phyloP scores from a whole-genome alignment of 2,329 filamentous ascomycete genomes.

The Alternaria sp. region DNA sequence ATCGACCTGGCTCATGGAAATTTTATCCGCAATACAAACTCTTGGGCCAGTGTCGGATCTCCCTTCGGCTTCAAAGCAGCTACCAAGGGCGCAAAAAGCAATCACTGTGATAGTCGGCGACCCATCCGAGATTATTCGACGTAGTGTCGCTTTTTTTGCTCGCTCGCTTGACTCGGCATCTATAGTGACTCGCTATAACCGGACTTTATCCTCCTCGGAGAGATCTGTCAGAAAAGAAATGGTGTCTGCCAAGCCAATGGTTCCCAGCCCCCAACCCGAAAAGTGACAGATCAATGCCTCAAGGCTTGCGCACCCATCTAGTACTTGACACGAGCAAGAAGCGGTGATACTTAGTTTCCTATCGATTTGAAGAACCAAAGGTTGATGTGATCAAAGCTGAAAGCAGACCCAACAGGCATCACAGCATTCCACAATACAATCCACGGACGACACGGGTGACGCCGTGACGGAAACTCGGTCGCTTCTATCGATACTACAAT shows the following conservation, averaged over 20 bases:
- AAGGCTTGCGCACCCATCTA: not conserved
- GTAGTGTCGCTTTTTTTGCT: not conserved
- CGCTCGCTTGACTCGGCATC: not conserved
- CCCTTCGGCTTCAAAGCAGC: not conserved
- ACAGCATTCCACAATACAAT: not conserved
- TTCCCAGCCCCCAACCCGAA: slow-evolving; percentile 1
- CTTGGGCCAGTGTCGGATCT: not conserved
- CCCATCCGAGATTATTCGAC: not conserved
- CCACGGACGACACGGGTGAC: not conserved
- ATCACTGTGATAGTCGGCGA: not conserved
- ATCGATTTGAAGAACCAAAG: not conserved
- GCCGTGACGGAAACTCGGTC: not conserved
- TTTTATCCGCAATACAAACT: slow-evolving; percentile 3
- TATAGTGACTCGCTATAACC: not conserved
- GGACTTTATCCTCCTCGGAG: not conserved
- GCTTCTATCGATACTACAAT: not conserved
- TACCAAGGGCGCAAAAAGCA: not conserved
- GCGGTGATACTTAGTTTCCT: not conserved
- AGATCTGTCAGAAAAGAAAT: not conserved
- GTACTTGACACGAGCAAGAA: not conserved
- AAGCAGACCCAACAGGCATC: not conserved
- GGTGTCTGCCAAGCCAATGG: slow-evolving; percentile 12
- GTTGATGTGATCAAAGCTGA: not conserved
- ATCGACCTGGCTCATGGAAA: not conserved
- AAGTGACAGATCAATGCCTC: not conserved